phyloP scores from a whole-genome alignment of 257 asterid species.

The Galeopsis tetrahit region DNA sequence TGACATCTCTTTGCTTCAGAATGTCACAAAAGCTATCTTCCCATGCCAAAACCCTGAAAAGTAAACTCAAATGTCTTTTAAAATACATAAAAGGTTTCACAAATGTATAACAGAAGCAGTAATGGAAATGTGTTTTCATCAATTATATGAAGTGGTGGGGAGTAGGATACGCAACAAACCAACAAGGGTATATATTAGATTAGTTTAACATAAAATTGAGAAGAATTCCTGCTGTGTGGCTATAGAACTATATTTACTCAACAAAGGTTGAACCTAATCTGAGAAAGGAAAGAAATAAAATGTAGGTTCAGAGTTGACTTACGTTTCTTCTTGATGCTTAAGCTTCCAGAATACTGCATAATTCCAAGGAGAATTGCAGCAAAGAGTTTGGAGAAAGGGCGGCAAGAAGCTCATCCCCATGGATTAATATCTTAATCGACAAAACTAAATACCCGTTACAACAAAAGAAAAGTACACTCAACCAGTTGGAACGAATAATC shows the following conservation, averaged over 20 bases:
- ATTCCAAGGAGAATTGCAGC: conserved; percentile 87
- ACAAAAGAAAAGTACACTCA: conserved; percentile 36
- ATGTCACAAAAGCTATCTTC: conserved; percentile 76
- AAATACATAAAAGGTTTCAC: background rate
- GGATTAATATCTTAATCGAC: conserved; percentile 41
- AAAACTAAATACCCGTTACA: conserved; percentile 43
- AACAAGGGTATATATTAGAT: background rate
- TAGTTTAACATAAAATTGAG: conserved; percentile 13
- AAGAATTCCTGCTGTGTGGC: background rate
- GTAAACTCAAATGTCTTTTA: conserved; percentile 28
- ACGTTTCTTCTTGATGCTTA: conserved; percentile 62
- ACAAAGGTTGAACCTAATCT: background rate
- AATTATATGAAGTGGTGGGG: background rate
- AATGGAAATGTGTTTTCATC: background rate
- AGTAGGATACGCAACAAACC: conserved; percentile 12
- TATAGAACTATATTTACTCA: background rate
- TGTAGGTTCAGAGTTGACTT: conserved; percentile 42
- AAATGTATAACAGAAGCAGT: conserved; percentile 12
- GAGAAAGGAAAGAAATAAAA: background rate
- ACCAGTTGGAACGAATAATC: conserved; percentile 36
- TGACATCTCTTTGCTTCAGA: conserved; percentile 43
- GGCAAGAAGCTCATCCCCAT: conserved; percentile 73
- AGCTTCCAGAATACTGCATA: conserved; percentile 95
- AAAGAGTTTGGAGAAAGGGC: conserved; percentile 73
- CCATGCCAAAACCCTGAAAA: conserved; percentile 82